Evolutionary conservation across 768 basidiomycete genomes (phyloP), one percentile per base, ranked within the genome.

Genomic region (Omphalotus guepiniiformis): DNA sequence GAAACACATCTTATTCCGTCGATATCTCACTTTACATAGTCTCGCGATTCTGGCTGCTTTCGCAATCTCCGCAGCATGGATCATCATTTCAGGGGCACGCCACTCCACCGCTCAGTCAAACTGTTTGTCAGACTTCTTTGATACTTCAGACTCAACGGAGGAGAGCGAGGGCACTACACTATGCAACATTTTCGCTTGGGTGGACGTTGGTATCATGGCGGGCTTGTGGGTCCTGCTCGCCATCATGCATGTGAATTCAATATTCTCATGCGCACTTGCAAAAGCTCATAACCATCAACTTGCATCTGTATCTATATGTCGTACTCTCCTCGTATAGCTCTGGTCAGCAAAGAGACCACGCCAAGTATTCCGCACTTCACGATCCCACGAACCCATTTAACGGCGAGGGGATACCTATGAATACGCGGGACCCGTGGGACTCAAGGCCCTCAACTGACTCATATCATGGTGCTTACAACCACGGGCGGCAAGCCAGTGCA

Each of bases 151-250:
- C 49, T 54, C 64, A 41, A 62, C 65, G 26, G 56, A 58, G 4
- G 58, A 64, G 12, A 57, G 63, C 29, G 78, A 91, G 61, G 88
- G 82, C 5, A 63, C 82, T 28, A 81, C 78, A 4, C 74, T 98
- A 19, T 99, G 96, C 67, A 73, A 83, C 39, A 85, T 96, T 46
- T 95, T 97, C 60, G 75, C 92, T 4, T 96, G 93, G 90, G 88
- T 91, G 8, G 88, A 89, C 57, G 72, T 96, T 12, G 94, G 94
- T 29, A 69, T 97, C 47, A 94, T 98, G 92, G 86, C 75, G 16
- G 90, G 80, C 6, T 71, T 96, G 5, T 97, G 93, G 89, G 65
- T 88, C 8, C 59, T 96, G 13, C 71, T 96, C 22, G 79, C 77
- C n/a, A 70, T 85, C 51, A 69, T 88, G 28, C 92, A 95, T 63